Conservation (phyloP, 345 rosid species). For the Gossypium rotundifolium region DNA sequence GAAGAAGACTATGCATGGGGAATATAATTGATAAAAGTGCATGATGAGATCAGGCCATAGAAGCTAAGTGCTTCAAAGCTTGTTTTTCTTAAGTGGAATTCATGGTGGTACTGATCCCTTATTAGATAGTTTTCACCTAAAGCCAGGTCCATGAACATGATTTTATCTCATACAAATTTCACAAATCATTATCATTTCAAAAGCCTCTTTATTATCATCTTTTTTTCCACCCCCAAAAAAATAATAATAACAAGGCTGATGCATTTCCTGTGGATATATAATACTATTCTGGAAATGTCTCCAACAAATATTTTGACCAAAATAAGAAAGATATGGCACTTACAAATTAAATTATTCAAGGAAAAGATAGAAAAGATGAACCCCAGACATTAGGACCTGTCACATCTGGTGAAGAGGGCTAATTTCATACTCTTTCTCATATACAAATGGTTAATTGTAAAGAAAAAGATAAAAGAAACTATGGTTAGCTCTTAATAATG, state of each 20-base stretch:
- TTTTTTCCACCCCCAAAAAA: neutral
- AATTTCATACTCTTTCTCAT: neutral
- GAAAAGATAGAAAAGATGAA: neutral
- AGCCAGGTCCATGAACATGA: no score
- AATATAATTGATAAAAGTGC: slow-evolving; percentile 7
- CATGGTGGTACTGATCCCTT: no score
- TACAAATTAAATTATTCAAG: neutral
- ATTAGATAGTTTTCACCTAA: no score
- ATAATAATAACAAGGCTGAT: neutral
- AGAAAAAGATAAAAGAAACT: neutral
- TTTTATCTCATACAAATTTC: no score
- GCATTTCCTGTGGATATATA: neutral
- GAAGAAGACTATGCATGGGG: neutral
- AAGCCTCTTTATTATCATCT: neutral
- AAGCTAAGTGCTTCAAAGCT: slow-evolving; percentile 1
- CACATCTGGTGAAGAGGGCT: neutral
- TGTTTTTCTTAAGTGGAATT: no score
- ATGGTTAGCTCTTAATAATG: neutral
- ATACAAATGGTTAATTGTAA: neutral
- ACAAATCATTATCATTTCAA: no score
- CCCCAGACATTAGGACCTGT: slow-evolving; percentile 6
- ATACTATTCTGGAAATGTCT: neutral
- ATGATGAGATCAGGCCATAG: slow-evolving; percentile 6
- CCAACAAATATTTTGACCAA: neutral
- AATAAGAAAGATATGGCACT: neutral